A percentile compares a stretch with the other conserved stretches of the same genome.
Evolutionary conservation across 2,329 filamentous ascomycete genomes (phyloP).

Genomic region (Sphaerulina musiva): DNA sequence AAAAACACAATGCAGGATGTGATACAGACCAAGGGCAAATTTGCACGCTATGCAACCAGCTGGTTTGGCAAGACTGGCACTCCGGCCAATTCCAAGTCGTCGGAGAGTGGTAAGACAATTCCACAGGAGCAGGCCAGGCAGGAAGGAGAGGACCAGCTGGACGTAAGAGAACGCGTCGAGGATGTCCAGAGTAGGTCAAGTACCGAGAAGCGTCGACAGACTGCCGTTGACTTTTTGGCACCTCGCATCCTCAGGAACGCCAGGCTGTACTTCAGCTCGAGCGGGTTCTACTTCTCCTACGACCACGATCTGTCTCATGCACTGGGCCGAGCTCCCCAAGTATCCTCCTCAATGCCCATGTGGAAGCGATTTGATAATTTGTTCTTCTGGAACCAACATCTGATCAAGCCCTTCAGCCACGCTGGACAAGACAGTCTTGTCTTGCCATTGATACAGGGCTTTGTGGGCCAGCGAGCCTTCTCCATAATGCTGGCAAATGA

Average conservation of each 20-base stretch:
- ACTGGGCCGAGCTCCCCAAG: constrained; percentile 38
- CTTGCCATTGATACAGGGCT: constrained; percentile 85
- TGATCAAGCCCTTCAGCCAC: constrained; percentile 67
- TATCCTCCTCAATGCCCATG: constrained; percentile 52
- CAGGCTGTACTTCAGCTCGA: constrained; percentile 72
- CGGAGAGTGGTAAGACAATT: constrained; percentile 56
- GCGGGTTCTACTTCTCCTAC: constrained; percentile 92
- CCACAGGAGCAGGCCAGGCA: constrained; percentile 32
- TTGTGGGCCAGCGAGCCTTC: constrained; percentile 81
- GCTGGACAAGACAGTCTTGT: constrained; percentile 64
- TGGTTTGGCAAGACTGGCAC: constrained; percentile 88
- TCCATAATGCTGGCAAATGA: constrained; percentile 36
- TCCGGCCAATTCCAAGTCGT: constrained; percentile 63
- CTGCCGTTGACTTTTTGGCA: constrained; percentile 48
- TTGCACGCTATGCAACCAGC: constrained; percentile 79
- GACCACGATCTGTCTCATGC: constrained; percentile 83
- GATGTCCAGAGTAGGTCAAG: constrained; percentile 1
- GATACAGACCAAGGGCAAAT: constrained; percentile 72
- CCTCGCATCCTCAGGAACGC: constrained; percentile 81
- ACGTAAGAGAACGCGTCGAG: constrained; percentile 15
- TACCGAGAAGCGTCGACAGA: constrained; percentile 7
- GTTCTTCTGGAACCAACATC: constrained; percentile 87
- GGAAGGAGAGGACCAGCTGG: constrained; percentile 27
- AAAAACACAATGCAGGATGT: constrained; percentile 73
- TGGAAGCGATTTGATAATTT: constrained; percentile 60